Evolutionary conservation across 306 rosid genomes (phyloP), one percentile per base, ranked within the genome.

Genomic region (Pachyrhizus erosus): DNA sequence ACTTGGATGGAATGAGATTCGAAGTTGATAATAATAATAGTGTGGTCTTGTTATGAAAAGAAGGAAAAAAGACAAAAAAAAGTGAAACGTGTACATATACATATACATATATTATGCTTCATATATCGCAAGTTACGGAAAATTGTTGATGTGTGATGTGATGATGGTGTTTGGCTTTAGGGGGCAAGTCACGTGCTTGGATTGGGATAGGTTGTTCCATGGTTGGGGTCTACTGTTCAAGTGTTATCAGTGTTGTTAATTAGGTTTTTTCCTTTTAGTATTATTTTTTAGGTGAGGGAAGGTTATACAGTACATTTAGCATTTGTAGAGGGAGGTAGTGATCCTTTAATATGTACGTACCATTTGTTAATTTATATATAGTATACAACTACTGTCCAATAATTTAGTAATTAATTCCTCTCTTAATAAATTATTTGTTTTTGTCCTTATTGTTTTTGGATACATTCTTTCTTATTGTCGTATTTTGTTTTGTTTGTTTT

Each of bases 1-100:
- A 89, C 72, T 52, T 89, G 86, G 96, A 90, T 6, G 92, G 89
- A 33, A 88, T 93, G 83, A 89, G 90, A 75, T 96, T 96, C 75
- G 92, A 96, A 64, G 82, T 86, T 82, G 94, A 91, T 34, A 64
- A 88, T 61, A 64, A 88, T 61, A 88, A 83, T 75, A 86, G 88
- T 83, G 82, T 87, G 92, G 89, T 87, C 61, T 82, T 92, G 76
- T 83, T 93, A 73, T 92, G 77, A 90, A 78, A 89, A 74, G 40
- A 87, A 23, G 67, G 65, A 89, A 20, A 40, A 39, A 37, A 18
- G 37, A n/a, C n/a, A n/a, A 37, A 37, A 37, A 39, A 62, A 69
- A 23, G 51, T 51, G 61, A n/a, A 29, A 60, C 14, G 31, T 57
- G 54, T 64, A 70, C 64, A 57, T 71, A 46, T 58, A 13, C 14